Percentiles rank a stretch among this genome's conserved stretches.
Conservation (phyloP, 257 asterid genomes). For the Forsythia viridissima region DNA sequence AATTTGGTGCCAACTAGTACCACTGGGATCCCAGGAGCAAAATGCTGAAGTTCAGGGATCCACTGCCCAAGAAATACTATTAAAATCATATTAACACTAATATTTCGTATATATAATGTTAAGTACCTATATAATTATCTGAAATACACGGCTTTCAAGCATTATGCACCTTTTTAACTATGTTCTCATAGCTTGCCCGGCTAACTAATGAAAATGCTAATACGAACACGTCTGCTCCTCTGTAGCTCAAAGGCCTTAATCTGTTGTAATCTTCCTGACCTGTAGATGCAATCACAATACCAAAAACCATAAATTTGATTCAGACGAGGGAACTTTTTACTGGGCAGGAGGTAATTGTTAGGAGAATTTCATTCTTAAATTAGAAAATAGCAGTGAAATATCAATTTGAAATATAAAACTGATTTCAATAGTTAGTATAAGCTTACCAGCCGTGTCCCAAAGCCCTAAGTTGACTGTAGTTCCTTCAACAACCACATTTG, state of each 20-base stretch:
- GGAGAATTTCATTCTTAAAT: neutral
- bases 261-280: slow-evolving; percentile 99
- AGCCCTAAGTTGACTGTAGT: slow-evolving; percentile 89
- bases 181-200: slow-evolving; percentile 94
- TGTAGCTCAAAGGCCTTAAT: slow-evolving; percentile 92
- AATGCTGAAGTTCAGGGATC: slow-evolving; percentile 96
- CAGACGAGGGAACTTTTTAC: neutral
- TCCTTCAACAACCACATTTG: slow-evolving; percentile 95
- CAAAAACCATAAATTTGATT: slow-evolving; percentile 21
- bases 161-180: slow-evolving; percentile 70
- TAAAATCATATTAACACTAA: slow-evolving; percentile 15
- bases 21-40: slow-evolving; percentile 81
- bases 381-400: neutral
- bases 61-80: slow-evolving; percentile 53
- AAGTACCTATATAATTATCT: neutral
- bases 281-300: slow-evolving; percentile 31
- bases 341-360: neutral
- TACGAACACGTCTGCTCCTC: slow-evolving; percentile 94
- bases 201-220: slow-evolving; percentile 89
- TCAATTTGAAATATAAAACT: slow-evolving; percentile 7
- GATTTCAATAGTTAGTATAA: slow-evolving; percentile 5
- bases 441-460: slow-evolving; percentile 94
- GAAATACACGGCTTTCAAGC: neutral
- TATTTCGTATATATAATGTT: neutral
- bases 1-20: slow-evolving; percentile 88